Conservation (phyloP, 2,329 filamentous ascomycete species). For the Diplodia seriata region DNA sequence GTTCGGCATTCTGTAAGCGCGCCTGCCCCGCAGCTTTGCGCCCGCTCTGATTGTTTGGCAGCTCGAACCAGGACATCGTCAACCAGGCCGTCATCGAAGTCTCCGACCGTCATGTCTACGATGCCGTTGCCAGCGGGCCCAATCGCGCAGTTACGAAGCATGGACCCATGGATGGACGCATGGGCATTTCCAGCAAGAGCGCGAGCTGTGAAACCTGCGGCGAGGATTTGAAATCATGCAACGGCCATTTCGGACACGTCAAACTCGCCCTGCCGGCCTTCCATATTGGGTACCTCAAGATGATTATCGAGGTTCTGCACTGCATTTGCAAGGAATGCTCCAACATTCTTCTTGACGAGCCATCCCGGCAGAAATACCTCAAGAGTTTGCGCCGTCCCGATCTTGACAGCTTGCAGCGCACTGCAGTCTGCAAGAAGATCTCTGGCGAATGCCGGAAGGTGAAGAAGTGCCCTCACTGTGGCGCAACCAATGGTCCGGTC, state of each 20-base stretch:
- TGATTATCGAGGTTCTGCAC: slow-evolving; percentile 89
- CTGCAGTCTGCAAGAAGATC: slow-evolving; percentile 85
- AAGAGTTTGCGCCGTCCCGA: slow-evolving; percentile 79
- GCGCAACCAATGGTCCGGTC: slow-evolving; percentile 85
- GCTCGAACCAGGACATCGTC: slow-evolving; percentile 91
- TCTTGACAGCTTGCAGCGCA: slow-evolving; percentile 84
- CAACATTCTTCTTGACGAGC: slow-evolving; percentile 79
- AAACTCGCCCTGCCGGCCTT: slow-evolving; percentile 89
- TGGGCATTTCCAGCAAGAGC: slow-evolving; percentile 87
- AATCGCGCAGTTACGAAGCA: slow-evolving; percentile 74
- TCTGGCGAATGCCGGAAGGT: slow-evolving; percentile 89
- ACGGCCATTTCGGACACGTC: slow-evolving; percentile 94
- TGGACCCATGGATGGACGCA: slow-evolving; percentile 84
- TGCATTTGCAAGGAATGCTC: slow-evolving; percentile 96
- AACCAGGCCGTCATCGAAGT: slow-evolving; percentile 95
- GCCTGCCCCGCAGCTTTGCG: slow-evolving; percentile 12
- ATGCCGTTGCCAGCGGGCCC: slow-evolving; percentile 69
- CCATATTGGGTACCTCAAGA: slow-evolving; percentile 94
- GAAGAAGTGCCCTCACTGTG: slow-evolving; percentile 81
- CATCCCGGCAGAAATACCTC: slow-evolving; percentile 78
- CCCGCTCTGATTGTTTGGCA: slow-evolving; percentile 47
- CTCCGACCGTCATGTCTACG: slow-evolving; percentile 92
- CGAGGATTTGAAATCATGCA: slow-evolving; percentile 80
- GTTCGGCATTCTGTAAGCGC: slow-evolving; percentile 81
- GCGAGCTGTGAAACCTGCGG: slow-evolving; percentile 83